Evolutionary conservation across 139 green algal genomes (phyloP).

Genomic region (Chlorella sp.): DNA sequence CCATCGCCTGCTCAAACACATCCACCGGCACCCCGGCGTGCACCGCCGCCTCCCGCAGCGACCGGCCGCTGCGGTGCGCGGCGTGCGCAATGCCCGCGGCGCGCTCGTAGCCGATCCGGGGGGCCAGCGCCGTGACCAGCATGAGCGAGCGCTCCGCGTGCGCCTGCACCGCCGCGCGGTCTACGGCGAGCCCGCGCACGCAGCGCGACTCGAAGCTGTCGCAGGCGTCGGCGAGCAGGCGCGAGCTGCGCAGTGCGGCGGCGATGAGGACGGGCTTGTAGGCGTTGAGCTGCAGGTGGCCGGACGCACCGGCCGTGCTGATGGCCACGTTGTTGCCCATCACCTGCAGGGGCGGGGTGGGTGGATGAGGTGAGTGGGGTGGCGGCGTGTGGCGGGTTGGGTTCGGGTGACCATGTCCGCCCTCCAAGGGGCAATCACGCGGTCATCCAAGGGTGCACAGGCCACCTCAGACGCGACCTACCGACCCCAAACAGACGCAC

Average conservation of each 20-base stretch:
- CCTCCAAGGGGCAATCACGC: no score
- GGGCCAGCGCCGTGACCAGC: constrained; percentile 95
- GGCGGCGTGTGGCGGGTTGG: no score
- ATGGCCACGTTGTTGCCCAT: constrained; percentile 89
- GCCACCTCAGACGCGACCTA: no score
- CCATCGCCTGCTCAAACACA: constrained; percentile 1
- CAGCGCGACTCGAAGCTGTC: constrained; percentile 77
- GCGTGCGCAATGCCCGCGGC: not conserved
- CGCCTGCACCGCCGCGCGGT: constrained; percentile 68
- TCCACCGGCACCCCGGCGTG: not conserved
- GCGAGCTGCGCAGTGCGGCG: constrained; percentile 23
- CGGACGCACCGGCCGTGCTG: constrained; percentile 66
- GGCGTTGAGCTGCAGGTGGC: constrained; percentile 96
- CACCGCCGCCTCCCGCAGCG: constrained; percentile 23
- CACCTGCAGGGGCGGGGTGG: constrained; percentile 48
- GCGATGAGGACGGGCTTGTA: constrained; percentile 74
- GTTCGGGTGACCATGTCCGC: no score
- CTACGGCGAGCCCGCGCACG: constrained; percentile 73
- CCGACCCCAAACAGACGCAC: no score
- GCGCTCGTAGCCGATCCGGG: constrained; percentile 49
- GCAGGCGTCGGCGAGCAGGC: constrained; percentile 4
- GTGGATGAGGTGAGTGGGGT: no score
- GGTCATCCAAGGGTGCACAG: no score
- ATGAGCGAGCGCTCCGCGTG: constrained; percentile 91
- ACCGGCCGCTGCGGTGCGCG: constrained; percentile 53